Evolutionary conservation across 345 rosid species (phyloP).

Genomic region (Punica granatum): DNA sequence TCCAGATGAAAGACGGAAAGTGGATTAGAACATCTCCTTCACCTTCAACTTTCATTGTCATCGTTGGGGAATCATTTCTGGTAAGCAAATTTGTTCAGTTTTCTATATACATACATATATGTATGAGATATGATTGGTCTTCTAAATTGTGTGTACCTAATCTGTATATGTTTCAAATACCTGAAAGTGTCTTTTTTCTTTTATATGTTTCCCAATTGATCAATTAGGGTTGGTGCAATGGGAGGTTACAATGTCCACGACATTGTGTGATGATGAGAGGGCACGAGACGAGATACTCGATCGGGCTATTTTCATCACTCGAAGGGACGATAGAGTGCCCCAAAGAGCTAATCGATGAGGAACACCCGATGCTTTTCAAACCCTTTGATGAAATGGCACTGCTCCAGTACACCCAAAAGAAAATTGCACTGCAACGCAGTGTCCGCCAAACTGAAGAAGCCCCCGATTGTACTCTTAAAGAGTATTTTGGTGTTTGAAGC

Average conservation of each 20-base stretch:
- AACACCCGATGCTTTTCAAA: slow-evolving; percentile 26
- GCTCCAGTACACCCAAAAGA: too few species aligned
- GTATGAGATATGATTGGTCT: too few species aligned
- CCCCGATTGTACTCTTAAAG: too few species aligned
- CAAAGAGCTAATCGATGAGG: slow-evolving; percentile 21
- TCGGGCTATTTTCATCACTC: slow-evolving; percentile 19
- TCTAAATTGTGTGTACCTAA: too few species aligned
- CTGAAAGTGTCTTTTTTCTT: too few species aligned
- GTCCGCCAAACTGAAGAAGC: too few species aligned
- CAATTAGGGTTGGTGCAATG: slow-evolving; percentile 17
- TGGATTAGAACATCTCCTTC: slow-evolving; percentile 8
- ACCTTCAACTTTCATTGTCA: slow-evolving; percentile 8
- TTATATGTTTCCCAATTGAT: too few species aligned
- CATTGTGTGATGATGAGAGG: slow-evolving; percentile 12
- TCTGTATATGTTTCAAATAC: too few species aligned
- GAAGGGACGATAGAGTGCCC: slow-evolving; percentile 20
- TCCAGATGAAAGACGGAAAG: slow-evolving; percentile 9
- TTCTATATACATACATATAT: too few species aligned
- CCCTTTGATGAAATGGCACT: slow-evolving; percentile 21
- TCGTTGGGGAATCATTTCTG: slow-evolving; percentile 14
- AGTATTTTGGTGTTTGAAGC: too few species aligned
- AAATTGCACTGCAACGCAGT: too few species aligned
- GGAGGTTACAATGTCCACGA: slow-evolving; percentile 7
- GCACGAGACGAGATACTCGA: slow-evolving; percentile 14
- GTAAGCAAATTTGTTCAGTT: neutral